These are phyloP conservation scores for Withania somnifera DNA, from an alignment of 305 asterid genomes.

Conservation along the genomic window DNA sequence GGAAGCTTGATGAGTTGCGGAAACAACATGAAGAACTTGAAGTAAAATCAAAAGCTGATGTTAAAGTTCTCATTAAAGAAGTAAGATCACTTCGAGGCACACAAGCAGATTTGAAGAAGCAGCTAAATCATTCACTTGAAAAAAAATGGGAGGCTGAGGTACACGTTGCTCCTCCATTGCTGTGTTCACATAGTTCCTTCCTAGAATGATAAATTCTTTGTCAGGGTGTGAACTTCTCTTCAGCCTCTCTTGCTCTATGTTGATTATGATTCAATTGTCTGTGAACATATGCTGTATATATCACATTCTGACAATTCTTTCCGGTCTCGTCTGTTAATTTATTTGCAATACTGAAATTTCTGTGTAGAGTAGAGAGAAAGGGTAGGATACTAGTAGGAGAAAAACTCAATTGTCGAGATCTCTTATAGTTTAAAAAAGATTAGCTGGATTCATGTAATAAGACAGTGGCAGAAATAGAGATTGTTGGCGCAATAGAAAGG, in stretches of 20 bases:
- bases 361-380: background rate
- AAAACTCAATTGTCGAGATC: background rate
- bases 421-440: background rate
- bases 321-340: background rate
- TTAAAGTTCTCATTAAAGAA: constrained; percentile 83
- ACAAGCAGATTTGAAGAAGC: constrained; percentile 55
- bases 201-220: background rate
- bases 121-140: constrained; percentile 41
- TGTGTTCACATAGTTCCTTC: background rate
- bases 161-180: constrained; percentile 16
- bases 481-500: no score
- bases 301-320: background rate
- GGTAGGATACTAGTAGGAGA: background rate
- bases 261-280: background rate
- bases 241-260: background rate
- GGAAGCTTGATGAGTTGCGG: constrained; percentile 47
- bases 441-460: background rate
- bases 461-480: no score
- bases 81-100: constrained; percentile 77
- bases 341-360: background rate
- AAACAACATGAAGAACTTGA: constrained; percentile 71
- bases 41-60: constrained; percentile 68
- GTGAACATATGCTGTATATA: background rate
- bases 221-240: background rate
- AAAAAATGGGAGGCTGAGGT: constrained; percentile 69